A percentile compares a stretch with the other conserved stretches of the same genome.
Conservation (phyloP, 1,284 basidiomycete species). For the Irpex sp. region DNA sequence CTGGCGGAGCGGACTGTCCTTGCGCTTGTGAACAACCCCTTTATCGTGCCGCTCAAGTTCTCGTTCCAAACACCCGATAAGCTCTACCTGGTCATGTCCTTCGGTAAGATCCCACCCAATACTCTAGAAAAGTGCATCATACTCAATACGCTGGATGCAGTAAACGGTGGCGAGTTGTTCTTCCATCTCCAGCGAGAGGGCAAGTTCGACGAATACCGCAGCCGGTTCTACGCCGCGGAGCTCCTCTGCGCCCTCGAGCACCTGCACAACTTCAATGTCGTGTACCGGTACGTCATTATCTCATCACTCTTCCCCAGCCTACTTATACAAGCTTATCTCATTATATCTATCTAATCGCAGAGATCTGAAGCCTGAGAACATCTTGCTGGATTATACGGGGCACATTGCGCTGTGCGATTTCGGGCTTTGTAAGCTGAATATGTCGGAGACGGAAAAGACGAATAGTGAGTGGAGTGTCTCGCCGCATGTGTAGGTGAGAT, state of each 20-base stretch:
- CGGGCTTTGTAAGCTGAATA: conserved; percentile 98
- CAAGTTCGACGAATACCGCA: conserved; percentile 90
- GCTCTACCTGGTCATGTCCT: conserved; percentile 95
- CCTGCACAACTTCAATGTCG: conserved; percentile 95
- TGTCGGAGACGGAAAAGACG: conserved; percentile 96
- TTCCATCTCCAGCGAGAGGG: conserved; percentile 97
- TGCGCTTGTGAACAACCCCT: conserved; percentile 96
- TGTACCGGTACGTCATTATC: conserved; percentile 70
- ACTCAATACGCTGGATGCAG: conserved; percentile 32
- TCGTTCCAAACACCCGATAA: conserved; percentile 98
- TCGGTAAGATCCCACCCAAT: conserved; percentile 44
- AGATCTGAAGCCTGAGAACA: conserved; percentile 97
- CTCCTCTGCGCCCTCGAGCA: conserved; percentile 93
- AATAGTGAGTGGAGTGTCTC: conserved; percentile 65
- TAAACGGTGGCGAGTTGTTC: conserved; percentile 97
- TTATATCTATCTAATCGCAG: conserved; percentile 31
- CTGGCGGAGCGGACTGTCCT: conserved; percentile 96
- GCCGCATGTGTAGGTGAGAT: conserved; percentile 1
- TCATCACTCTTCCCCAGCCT: neutral
- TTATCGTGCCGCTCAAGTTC: conserved; percentile 99
- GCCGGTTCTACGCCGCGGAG: conserved; percentile 96
- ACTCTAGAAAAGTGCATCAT: neutral
- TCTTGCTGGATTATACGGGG: conserved; percentile 93
- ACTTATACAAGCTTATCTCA: neutral
- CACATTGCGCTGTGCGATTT: conserved; percentile 99